These are phyloP conservation scores for Botrytis squamosa DNA, from an alignment of 2,329 filamentous ascomycete species.

Conservation along the genomic window DNA sequence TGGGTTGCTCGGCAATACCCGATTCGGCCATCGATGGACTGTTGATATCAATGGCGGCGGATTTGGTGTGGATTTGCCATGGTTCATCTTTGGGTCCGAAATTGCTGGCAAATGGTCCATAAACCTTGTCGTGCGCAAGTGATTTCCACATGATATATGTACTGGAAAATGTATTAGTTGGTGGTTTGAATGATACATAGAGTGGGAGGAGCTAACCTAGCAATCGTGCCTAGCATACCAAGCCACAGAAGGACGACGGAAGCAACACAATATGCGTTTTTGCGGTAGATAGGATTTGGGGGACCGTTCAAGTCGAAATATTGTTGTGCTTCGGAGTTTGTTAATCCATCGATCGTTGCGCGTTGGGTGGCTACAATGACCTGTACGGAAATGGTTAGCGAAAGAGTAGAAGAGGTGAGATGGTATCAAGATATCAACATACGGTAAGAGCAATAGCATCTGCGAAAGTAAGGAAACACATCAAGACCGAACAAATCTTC, in stretches of 20 bases:
- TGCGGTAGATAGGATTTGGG: conserved; percentile 45
- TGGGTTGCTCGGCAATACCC: neutral
- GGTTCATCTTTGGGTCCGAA: conserved; percentile 9
- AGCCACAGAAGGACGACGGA: conserved; percentile 54
- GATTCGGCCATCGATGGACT: neutral
- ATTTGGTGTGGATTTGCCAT: neutral
- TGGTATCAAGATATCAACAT: conserved; percentile 1
- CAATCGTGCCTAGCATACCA: conserved; percentile 49
- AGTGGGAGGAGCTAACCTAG: conserved; percentile 40
- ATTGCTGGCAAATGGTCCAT: conserved; percentile 32
- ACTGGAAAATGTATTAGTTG: conserved; percentile 26
- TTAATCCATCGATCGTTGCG: conserved; percentile 47
- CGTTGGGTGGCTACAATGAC: conserved; percentile 48
- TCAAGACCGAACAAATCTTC: conserved; percentile 51
- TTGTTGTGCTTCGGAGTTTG: conserved; percentile 34
- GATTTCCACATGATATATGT: conserved; percentile 41
- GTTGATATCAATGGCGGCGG: neutral
- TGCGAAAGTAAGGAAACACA: conserved; percentile 48
- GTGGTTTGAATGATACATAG: neutral
- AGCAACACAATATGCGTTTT: conserved; percentile 51
- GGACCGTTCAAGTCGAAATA: conserved; percentile 40
- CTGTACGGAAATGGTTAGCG: conserved; percentile 26
- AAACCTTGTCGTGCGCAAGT: conserved; percentile 39
- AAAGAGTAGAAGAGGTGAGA: neutral
- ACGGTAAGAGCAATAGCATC: conserved; percentile 50